These are phyloP conservation scores for Penicillium herquei DNA, from an alignment of 495 filamentous ascomycete genomes.

Conservation along the genomic window DNA sequence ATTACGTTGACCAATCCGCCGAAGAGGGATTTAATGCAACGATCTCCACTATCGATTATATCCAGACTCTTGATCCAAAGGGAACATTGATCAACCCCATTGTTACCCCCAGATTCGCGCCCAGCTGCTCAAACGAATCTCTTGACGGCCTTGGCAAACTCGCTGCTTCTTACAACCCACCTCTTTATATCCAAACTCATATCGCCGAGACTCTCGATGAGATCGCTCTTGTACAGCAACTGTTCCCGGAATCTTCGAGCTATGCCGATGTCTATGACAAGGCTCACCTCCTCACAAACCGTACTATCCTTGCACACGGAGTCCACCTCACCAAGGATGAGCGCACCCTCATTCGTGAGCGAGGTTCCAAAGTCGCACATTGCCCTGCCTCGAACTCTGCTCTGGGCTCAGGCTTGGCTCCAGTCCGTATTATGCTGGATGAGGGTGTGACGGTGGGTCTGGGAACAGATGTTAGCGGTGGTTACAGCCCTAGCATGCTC, in stretches of 20 bases:
- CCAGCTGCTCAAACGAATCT: constrained; percentile 60
- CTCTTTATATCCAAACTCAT: constrained; percentile 79
- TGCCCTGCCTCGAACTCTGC: constrained; percentile 85
- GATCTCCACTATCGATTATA: constrained; percentile 60
- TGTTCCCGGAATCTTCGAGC: constrained; percentile 61
- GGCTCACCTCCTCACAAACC: constrained; percentile 60
- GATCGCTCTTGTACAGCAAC: constrained; percentile 58
- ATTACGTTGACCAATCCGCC: constrained; percentile 69
- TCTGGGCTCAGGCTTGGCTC: constrained; percentile 70
- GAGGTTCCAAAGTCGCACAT: constrained; percentile 69
- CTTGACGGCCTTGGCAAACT: constrained; percentile 63
- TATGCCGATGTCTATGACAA: constrained; percentile 84
- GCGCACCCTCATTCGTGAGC: constrained; percentile 54
- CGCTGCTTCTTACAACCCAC: constrained; percentile 49
- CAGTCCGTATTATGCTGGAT: constrained; percentile 69
- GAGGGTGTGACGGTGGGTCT: constrained; percentile 75
- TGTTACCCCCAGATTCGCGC: constrained; percentile 86
- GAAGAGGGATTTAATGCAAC: constrained; percentile 56
- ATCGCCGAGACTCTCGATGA: constrained; percentile 79
- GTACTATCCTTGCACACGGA: constrained; percentile 81
- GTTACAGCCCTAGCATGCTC: constrained; percentile 75
- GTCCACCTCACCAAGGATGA: constrained; percentile 73
- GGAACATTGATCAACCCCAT: constrained; percentile 65
- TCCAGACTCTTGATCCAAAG: constrained; percentile 60
- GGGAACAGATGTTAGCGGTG: constrained; percentile 87